Evolutionary conservation across 164 flowering plant species (phyloP).

Genomic region (Dillenia turbinata): DNA sequence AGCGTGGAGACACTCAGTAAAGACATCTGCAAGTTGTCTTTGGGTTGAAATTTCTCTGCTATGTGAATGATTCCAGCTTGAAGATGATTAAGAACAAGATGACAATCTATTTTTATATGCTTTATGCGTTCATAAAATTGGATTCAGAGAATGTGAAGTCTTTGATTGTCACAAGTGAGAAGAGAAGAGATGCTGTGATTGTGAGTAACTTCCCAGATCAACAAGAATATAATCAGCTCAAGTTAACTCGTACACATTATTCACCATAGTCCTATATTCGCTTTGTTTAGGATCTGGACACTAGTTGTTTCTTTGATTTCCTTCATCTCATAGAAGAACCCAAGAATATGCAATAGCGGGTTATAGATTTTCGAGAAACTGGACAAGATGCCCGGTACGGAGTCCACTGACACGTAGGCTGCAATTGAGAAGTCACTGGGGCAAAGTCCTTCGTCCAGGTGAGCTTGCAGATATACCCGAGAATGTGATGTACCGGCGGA

Average conservation of each 20-base stretch:
- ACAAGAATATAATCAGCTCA: background rate
- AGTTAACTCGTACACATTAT: background rate
- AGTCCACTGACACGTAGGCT: background rate
- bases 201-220: background rate
- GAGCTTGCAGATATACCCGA: background rate
- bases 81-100: too few species aligned
- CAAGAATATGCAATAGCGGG: background rate
- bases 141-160: background rate
- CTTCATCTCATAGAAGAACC: background rate
- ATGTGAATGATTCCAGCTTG: too few species aligned
- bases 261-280: background rate
- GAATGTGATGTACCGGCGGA: background rate
- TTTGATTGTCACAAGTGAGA: background rate
- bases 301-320: background rate
- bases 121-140: background rate
- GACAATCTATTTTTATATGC: background rate
- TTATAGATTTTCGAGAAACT: background rate
- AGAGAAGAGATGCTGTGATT: too few species aligned
- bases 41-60: too few species aligned
- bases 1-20: too few species aligned
- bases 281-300: background rate
- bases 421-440: background rate
- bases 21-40: too few species aligned
- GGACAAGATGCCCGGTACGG: background rate
- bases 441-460: constrained; percentile 3